Evolutionary conservation across 2,329 filamentous ascomycete species (phyloP).

Genomic region (Plectosphaerella plurivora): DNA sequence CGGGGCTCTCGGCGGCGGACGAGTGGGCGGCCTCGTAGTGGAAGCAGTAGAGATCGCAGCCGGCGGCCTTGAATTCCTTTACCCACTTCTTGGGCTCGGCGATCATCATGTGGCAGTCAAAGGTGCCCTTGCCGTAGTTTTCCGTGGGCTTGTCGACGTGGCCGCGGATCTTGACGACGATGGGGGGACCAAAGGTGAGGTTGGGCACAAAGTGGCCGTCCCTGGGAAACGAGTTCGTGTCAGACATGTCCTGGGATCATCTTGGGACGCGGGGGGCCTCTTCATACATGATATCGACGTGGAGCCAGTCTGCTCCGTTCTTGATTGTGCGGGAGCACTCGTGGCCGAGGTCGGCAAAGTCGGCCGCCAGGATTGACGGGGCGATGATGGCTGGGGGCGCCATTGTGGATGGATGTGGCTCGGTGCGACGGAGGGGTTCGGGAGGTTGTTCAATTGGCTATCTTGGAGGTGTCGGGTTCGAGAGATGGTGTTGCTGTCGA

Average conservation of each 20-base stretch:
- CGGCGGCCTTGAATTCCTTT: conserved; percentile 86
- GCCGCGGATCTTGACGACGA: conserved; percentile 87
- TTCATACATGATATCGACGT: conserved; percentile 80
- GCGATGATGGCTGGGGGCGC: conserved; percentile 89
- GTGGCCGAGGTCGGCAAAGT: conserved; percentile 84
- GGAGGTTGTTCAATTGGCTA: no score
- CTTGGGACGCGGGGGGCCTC: neutral
- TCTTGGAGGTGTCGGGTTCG: no score
- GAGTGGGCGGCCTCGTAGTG: conserved; percentile 97
- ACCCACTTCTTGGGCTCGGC: conserved; percentile 99
- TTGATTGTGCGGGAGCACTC: conserved; percentile 84
- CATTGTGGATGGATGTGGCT: conserved; percentile 46
- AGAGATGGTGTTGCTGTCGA: no score
- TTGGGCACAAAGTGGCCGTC: conserved; percentile 99
- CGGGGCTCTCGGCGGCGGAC: conserved; percentile 76
- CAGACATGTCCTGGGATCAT: neutral
- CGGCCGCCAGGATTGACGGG: conserved; percentile 94
- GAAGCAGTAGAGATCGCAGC: conserved; percentile 99
- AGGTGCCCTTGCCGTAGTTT: conserved; percentile 77
- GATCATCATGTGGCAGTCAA: conserved; percentile 99
- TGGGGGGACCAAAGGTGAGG: conserved; percentile 92
- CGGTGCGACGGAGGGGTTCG: no score
- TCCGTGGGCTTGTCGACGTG: conserved; percentile 74
- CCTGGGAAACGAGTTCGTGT: conserved; percentile 43
- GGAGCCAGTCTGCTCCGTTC: conserved; percentile 86